Base-by-base conservation (phyloP, 2,329 filamentous ascomycete genomes). In the Fusarium globosum region DNA sequence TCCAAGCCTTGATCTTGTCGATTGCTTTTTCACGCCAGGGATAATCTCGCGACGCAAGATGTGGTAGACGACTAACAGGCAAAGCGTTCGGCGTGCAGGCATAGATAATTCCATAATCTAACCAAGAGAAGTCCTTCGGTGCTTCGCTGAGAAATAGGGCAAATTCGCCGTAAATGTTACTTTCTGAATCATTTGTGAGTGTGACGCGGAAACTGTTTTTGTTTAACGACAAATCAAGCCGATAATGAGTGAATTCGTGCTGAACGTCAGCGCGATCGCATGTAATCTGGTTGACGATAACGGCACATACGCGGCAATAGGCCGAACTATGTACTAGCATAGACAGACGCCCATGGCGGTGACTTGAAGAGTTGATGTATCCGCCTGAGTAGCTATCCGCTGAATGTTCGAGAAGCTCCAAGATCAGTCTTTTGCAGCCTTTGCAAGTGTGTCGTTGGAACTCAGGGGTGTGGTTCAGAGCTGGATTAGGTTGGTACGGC, bases 31-130 rank as follows among this genome's bases (percentile, higher is more conserved):
- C 23, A 4, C 3, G 18, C 12, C 43, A 46, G 4, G 23, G 43
- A 46, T 46, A 46, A 16, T 46, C 12, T 4, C 12, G 23, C 18
- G 43, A 46, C 23, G 2, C 23, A 3, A 46, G 43, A 7, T 26
- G 20, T 2, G 43, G 43, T 0, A 26, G 43, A 46, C 16, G 14
- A 10, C 2, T 2, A 7, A 46, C n/a, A n/a, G n/a, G n/a, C n/a
- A n/a, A n/a, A n/a, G n/a, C n/a, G n/a, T n/a, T n/a, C n/a, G n/a
- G n/a, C n/a, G n/a, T n/a, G n/a, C n/a, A n/a, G n/a, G n/a, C n/a
- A n/a, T 46, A 46, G 18, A 20, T 18, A 46, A 26, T 4, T 26
- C 43, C 43, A 46, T 4, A 26, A 26, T 46, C 18, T 26, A 26
- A 14, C 43, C 43, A 46, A 46, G 43, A 46, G 12, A 46, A 46